Base-by-base conservation (phyloP, 768 basidiomycete species). In the Lepiota subincarnata region DNA sequence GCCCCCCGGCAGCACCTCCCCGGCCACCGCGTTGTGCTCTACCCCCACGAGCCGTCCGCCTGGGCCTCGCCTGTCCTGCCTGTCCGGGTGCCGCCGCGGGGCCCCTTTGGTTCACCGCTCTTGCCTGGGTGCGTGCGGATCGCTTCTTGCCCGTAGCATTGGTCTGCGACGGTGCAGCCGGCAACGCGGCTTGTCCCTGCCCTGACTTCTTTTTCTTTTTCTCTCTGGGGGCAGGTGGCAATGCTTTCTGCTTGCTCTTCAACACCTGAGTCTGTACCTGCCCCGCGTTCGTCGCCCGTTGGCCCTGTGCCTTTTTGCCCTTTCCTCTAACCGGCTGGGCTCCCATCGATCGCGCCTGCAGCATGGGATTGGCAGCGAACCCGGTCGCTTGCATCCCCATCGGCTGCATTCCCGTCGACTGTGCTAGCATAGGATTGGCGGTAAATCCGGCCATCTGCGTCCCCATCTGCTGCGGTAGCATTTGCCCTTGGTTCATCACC, bases 401-500 rank as follows among this genome's bases (percentile, higher is more conserved):
- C 28, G 48, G 19, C 13, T 39, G 41, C 41, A 43, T 39, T 24
- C 24, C 24, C 24, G 24, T 24, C 5, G 24, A 24, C 24, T 24
- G 24, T 24, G 24, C 3, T 24, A 24, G 5, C 48, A 26, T 20
- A 38, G 19, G 20, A 14, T 16, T 26, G 13, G 28, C 16, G 12
- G 31, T 20, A 31, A 31, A 11, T n/a, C 37, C 36, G 2, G 20
- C 40, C 35, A 20, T 31, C 37, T 50, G 57, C 40, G 39, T 38
- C 35, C 49, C 37, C 40, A 44, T 39, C 41, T 57, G 59, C 26
- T 57, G 59, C 16, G 50, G 55, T 31, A 31, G 31, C 31, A 31
- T 31, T 37, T 55, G 14, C 39, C 11, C 38, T 37, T 31, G 54
- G 46, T 56, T 54, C 43, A 54, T 50, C 20, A 48, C 50, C 18